Percentiles rank a stretch among this genome's conserved stretches.
Conservation (phyloP, 2,329 filamentous ascomycete genomes). For the Pseudopyrenochaeta lycopersici region DNA sequence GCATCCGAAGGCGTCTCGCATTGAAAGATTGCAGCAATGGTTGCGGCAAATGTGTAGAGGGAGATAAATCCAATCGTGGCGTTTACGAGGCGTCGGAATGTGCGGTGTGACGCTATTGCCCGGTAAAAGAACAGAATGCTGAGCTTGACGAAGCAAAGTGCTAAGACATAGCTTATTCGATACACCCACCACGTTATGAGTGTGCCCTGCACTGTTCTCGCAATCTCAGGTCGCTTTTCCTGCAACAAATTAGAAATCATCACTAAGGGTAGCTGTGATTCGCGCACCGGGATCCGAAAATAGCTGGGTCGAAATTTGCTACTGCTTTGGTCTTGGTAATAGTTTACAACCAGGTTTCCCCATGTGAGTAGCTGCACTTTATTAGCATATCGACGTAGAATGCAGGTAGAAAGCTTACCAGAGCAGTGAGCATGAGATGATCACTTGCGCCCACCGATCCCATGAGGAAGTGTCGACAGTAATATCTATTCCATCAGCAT, state of each 20-base stretch:
- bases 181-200: conserved; percentile 48
- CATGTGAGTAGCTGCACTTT: conserved; percentile 41
- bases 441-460: conserved; percentile 41
- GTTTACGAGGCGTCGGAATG: conserved; percentile 41
- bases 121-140: conserved; percentile 48
- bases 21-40: conserved; percentile 42
- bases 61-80: conserved; percentile 40
- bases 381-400: conserved; percentile 12
- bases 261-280: not conserved
- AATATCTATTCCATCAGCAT: conserved; percentile 37
- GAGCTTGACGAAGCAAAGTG: conserved; percentile 44
- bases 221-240: conserved; percentile 40
- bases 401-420: conserved; percentile 27
- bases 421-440: conserved; percentile 44
- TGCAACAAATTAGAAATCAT: conserved; percentile 22
- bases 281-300: conserved; percentile 37
- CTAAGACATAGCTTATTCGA: conserved; percentile 41
- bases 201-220: conserved; percentile 31
- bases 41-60: conserved; percentile 39
- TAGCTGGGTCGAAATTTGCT: conserved; percentile 32
- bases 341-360: conserved; percentile 47
- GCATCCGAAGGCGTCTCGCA: conserved; percentile 42
- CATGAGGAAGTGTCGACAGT: conserved; percentile 45
- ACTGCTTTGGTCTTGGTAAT: conserved; percentile 45
- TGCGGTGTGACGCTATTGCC: conserved; percentile 43